Base-by-base conservation (phyloP, 2,329 filamentous ascomycete genomes). In the Dendryphion nanum region DNA sequence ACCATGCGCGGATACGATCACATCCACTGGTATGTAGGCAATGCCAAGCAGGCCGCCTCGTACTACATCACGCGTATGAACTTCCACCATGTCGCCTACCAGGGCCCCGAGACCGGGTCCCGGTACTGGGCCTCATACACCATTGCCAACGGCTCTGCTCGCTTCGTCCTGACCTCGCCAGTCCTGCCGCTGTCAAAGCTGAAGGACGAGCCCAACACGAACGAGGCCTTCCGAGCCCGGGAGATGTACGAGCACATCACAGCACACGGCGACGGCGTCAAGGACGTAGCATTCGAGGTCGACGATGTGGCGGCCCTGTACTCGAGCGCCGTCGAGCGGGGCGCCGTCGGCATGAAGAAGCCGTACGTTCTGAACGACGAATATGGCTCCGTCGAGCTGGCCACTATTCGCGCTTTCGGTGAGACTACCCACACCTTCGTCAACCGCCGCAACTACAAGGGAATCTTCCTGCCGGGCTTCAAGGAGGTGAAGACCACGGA, bases 361-460 rank as follows among this genome's bases (percentile, higher is more conserved):
- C 86, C 87, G 2, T 64, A 56, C 12, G 68, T 64, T 4, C 19
- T 39, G 17, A 12, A 17, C 13, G 79, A 85, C 56, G 74, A 82
- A 46, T 68, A 80, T 51, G 86, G 86, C n/a, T 71, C 75, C 38
- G 79, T 91, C 36, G 76, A 76, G 38, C 79, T 80, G 17, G 89
- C 88, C 24, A 82, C 85, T n/a, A 89, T 95, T 60, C 78, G 79
- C 66, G 95, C 89, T 4, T 95, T 94, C 61, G 89, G 89, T 48
- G 86, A 95, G 67, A 95, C 89, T 4, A 93, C 87, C 1, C 89
- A 95, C 68, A 94, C 89, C 0, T 77, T 95, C 41, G 81, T 95
- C 63, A 81, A 84, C 50, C 79, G 86, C 19, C 64, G 66, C 33
- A 63, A 70, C 26, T 95, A 93, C 65, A 67, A 66, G 0, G 89